A percentile compares a stretch with the other conserved stretches of the same genome.
These are phyloP conservation scores for Syzygium malaccense DNA, from an alignment of 441 rosid genomes.

Conservation along the genomic window DNA sequence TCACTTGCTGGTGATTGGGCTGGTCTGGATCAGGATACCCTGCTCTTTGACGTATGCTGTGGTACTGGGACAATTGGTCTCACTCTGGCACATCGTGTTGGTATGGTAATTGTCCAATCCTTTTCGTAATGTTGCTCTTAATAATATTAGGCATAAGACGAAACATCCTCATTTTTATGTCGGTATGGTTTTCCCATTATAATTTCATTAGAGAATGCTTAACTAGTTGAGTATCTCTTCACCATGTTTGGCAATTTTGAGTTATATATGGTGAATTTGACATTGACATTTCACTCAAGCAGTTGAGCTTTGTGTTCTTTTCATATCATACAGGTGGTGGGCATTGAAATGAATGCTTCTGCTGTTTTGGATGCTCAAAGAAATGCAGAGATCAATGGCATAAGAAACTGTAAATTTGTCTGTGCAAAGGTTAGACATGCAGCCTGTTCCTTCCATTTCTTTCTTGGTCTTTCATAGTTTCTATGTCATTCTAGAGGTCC, in stretches of 20 bases:
- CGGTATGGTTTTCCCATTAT: neutral
- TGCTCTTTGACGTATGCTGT: slow-evolving; percentile 90
- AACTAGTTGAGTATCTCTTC: neutral
- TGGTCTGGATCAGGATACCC: slow-evolving; percentile 70
- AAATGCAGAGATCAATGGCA: slow-evolving; percentile 86
- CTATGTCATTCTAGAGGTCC: neutral
- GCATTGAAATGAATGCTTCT: slow-evolving; percentile 29
- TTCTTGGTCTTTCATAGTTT: neutral
- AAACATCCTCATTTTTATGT: neutral
- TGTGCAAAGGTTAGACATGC: slow-evolving; percentile 66
- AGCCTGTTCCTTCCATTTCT: neutral
- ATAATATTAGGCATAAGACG: neutral
- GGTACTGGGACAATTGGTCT: slow-evolving; percentile 98
- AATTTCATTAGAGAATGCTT: neutral
- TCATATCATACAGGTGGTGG: neutral
- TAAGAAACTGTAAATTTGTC: slow-evolving; percentile 80
- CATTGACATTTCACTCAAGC: neutral
- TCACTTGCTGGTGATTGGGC: slow-evolving; percentile 99
- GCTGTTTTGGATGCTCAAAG: slow-evolving; percentile 86
- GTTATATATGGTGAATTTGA: neutral
- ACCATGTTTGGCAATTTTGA: neutral
- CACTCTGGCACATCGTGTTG: slow-evolving; percentile 84
- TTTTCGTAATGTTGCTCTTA: neutral
- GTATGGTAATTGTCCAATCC: slow-evolving; percentile 59
- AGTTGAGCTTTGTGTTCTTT: neutral